Evolutionary conservation across 164 flowering plant species (phyloP).

Genomic region (Vitis riparia): DNA sequence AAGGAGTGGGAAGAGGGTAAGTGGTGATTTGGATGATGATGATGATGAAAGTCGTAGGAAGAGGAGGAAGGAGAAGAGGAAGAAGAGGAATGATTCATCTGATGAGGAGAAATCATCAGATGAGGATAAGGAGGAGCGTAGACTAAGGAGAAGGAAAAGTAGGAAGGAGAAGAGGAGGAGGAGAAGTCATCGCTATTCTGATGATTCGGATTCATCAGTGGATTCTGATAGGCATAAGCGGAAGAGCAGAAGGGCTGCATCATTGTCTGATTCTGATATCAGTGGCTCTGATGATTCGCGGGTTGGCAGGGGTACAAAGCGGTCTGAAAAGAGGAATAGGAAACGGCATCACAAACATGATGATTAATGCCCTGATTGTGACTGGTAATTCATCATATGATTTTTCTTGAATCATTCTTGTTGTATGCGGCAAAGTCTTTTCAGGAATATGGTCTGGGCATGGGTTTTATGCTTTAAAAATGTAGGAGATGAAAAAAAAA

Average conservation of each 20-base stretch:
- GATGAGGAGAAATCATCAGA: conserved; percentile 51
- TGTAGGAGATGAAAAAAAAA: not conserved
- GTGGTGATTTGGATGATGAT: conserved; percentile 45
- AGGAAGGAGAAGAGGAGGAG: conserved; percentile 63
- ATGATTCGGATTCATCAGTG: conserved; percentile 54
- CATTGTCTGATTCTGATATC: conserved; percentile 51
- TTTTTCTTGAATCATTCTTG: not conserved
- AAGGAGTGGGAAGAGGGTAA: too few species aligned
- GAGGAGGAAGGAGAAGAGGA: conserved; percentile 57
- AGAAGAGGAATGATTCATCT: conserved; percentile 48
- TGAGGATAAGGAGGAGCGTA: conserved; percentile 31
- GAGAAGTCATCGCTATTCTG: conserved; percentile 58
- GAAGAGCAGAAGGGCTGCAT: conserved; percentile 49
- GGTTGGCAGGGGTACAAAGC: conserved; percentile 57
- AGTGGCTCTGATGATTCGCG: conserved; percentile 61
- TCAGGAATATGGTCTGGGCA: not conserved
- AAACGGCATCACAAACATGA: conserved; percentile 36
- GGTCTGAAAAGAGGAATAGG: conserved; percentile 59
- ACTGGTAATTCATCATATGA: not conserved
- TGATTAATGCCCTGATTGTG: conserved; percentile 4
- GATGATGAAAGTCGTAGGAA: conserved; percentile 39
- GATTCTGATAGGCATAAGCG: conserved; percentile 44
- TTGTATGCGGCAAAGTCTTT: not conserved
- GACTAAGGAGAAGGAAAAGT: conserved; percentile 30
- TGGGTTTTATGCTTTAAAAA: not conserved